Evolutionary conservation across 83 land plant species (phyloP).

Genomic region (Picea engelmannii): DNA sequence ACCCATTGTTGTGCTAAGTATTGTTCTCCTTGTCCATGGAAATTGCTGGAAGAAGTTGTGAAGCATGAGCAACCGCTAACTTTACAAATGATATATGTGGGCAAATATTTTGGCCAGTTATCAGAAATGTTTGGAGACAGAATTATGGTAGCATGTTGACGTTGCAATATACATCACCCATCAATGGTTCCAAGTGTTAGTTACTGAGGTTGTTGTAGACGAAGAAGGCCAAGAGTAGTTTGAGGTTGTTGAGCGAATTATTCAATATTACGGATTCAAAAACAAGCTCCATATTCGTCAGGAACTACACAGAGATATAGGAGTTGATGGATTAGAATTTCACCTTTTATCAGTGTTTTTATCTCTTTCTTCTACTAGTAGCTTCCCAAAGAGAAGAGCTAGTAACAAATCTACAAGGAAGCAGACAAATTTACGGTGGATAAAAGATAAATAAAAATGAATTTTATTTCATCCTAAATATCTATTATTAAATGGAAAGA

Average conservation of each 20-base stretch:
- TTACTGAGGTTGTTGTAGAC: not conserved
- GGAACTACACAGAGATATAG: not conserved
- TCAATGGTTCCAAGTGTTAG: not conserved
- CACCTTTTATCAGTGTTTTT: too few relatives aligned
- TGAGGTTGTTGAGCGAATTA: not conserved
- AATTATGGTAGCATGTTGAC: not conserved
- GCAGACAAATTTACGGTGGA: too few relatives aligned
- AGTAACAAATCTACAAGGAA: too few relatives aligned
- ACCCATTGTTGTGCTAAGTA: not conserved
- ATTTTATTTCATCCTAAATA: too few relatives aligned
- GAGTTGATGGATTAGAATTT: too few relatives aligned
- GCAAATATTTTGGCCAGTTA: not conserved
- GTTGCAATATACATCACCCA: not conserved
- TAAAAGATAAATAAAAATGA: too few relatives aligned
- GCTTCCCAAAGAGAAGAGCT: too few relatives aligned
- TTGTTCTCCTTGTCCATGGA: not conserved
- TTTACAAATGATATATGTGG: conserved; percentile 5
- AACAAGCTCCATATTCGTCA: not conserved
- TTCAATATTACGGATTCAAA: not conserved
- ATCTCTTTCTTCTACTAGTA: too few relatives aligned
- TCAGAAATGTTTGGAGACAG: not conserved
- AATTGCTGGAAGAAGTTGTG: not conserved
- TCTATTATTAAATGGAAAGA: too few relatives aligned
- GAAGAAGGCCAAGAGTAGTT: not conserved
- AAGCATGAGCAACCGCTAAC: not conserved